Conservation (phyloP, 768 basidiomycete genomes). For the Amanita jacksonii region DNA sequence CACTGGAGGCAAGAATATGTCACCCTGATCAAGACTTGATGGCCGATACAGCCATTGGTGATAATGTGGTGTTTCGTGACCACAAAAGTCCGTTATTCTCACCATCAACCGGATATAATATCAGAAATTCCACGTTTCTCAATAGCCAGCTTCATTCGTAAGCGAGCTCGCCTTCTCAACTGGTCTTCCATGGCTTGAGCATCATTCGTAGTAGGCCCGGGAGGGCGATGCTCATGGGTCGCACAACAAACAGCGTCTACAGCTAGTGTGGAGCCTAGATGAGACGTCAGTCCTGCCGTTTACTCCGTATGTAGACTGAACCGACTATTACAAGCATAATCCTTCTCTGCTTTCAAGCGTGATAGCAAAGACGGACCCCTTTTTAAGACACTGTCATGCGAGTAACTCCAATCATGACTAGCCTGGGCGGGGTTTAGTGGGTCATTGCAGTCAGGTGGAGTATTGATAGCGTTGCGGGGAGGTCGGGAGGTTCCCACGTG, state of each 20-base stretch:
- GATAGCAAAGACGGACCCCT: neutral
- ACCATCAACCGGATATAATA: neutral
- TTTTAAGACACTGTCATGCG: neutral
- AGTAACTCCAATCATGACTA: too few species aligned
- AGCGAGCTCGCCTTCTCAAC: neutral
- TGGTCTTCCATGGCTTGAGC: neutral
- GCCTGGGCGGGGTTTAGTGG: too few species aligned
- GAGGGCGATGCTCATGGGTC: neutral
- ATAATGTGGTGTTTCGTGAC: neutral
- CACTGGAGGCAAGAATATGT: too few species aligned
- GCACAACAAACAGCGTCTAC: neutral
- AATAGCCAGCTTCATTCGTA: constrained; percentile 5
- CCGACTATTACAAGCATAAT: neutral
- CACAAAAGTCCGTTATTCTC: neutral
- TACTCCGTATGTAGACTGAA: neutral
- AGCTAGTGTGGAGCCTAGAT: neutral
- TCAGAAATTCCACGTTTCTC: constrained; percentile 1
- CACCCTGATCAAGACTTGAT: too few species aligned
- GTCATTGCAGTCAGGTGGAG: neutral
- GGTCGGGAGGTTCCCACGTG: neutral
- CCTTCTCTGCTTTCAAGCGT: neutral
- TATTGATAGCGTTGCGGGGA: neutral
- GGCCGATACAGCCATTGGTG: too few species aligned
- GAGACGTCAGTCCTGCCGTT: neutral
- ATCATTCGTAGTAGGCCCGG: neutral